Conservation (phyloP, 2,329 filamentous ascomycete genomes). For the Fusarium globosum region DNA sequence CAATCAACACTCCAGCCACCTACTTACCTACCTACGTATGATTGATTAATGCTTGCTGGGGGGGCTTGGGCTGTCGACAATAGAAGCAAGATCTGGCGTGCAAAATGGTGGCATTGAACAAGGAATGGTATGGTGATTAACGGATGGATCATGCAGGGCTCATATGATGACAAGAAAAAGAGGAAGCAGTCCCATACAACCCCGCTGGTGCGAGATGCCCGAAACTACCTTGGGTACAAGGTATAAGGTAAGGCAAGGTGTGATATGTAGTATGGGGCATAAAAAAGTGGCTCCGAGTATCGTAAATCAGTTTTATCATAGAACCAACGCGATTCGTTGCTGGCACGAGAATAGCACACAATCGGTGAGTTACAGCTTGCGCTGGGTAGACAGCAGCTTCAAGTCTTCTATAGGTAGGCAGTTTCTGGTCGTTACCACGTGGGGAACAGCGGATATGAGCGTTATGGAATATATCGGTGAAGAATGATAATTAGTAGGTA, state of each 20-base stretch:
- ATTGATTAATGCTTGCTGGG: constrained; percentile 7
- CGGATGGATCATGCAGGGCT: constrained; percentile 34
- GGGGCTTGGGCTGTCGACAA: not conserved
- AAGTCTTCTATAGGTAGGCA: not conserved
- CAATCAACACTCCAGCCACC: constrained; percentile 10
- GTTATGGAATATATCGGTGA: constrained; percentile 9
- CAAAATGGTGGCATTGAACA: constrained; percentile 15
- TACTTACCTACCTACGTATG: not conserved
- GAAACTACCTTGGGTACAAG: not conserved
- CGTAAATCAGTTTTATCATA: constrained; percentile 22
- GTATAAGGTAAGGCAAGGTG: not conserved
- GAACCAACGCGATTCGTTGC: constrained; percentile 13
- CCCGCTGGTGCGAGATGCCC: not conserved
- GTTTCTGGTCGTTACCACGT: not conserved
- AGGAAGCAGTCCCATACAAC: not conserved
- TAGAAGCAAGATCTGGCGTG: constrained; percentile 17
- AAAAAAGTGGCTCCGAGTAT: constrained; percentile 32
- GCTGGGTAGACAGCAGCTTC: not conserved
- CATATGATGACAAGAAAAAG: constrained; percentile 26
- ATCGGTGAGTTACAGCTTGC: constrained; percentile 8
- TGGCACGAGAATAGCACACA: constrained; percentile 11
- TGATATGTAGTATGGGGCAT: not conserved
- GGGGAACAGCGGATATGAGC: constrained; percentile 15
- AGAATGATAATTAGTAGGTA: not conserved
- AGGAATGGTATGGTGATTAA: constrained; percentile 38